phyloP scores from a whole-genome alignment of 2,329 filamentous ascomycete genomes.

The Aspergillus sp. region DNA sequence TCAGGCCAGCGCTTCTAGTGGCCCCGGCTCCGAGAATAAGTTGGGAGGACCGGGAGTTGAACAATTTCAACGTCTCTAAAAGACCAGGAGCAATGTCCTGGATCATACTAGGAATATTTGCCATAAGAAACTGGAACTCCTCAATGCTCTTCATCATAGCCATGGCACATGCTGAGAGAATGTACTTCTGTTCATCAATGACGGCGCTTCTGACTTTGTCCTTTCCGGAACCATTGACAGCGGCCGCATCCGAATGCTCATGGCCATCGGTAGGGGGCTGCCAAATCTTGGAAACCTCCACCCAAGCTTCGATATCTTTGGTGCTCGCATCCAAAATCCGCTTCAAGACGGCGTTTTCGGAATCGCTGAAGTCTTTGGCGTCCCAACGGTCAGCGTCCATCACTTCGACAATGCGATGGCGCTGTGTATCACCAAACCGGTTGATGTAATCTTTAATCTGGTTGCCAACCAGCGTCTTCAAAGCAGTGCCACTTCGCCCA shows the following conservation, averaged over 20 bases:
- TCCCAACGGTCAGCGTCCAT: constrained; percentile 66
- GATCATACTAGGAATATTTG: constrained; percentile 85
- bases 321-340: constrained; percentile 60
- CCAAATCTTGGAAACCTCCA: constrained; percentile 53
- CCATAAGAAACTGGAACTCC: constrained; percentile 77
- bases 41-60: constrained; percentile 95
- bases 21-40: constrained; percentile 93
- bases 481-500: constrained; percentile 57
- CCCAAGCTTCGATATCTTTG: constrained; percentile 57
- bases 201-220: constrained; percentile 69
- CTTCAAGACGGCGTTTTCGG: constrained; percentile 51
- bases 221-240: constrained; percentile 48
- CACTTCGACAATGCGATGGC: constrained; percentile 55
- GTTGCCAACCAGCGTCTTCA: constrained; percentile 62
- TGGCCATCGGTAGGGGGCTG: constrained; percentile 32
- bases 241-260: constrained; percentile 24
- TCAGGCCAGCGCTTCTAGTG: constrained; percentile 81
- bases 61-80: constrained; percentile 83
- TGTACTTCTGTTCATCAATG: constrained; percentile 81
- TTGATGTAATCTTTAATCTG: constrained; percentile 64
- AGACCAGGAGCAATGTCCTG: constrained; percentile 76
- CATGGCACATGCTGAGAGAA: constrained; percentile 80
- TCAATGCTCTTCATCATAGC: constrained; percentile 79
- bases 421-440: constrained; percentile 56
- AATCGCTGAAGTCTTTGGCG: constrained; percentile 60